Percentiles rank a stretch among this genome's conserved stretches.
Evolutionary conservation across 2,329 filamentous ascomycete species (phyloP).

Genomic region (Aphanocladium album): DNA sequence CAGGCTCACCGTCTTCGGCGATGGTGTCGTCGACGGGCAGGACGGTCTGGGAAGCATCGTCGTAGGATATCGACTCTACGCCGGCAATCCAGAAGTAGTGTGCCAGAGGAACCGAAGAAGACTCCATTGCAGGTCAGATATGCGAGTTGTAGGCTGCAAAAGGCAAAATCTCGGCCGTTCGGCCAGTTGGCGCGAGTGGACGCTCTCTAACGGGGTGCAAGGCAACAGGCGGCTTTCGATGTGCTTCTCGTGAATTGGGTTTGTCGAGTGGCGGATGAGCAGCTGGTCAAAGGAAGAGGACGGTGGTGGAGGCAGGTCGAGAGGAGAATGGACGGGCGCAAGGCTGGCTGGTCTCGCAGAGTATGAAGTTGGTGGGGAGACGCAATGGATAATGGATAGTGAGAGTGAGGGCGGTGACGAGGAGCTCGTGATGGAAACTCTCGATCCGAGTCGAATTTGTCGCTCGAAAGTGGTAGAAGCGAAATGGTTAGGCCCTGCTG

Average conservation of each 20-base stretch:
- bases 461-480: slow-evolving; percentile 3
- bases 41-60: slow-evolving; percentile 40
- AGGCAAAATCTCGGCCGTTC: not conserved
- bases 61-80: slow-evolving; percentile 62
- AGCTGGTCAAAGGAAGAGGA: not conserved
- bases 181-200: slow-evolving; percentile 1
- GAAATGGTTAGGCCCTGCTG: slow-evolving; percentile 1
- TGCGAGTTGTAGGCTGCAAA: not conserved
- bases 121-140: slow-evolving; percentile 51
- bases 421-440: not conserved
- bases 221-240: not conserved
- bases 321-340: not conserved
- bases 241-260: not conserved
- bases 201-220: not conserved
- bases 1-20: slow-evolving; percentile 56
- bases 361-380: not conserved
- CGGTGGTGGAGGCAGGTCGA: not conserved
- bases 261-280: not conserved
- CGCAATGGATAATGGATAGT: not conserved
- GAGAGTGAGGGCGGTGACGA: not conserved
- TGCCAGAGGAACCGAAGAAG: slow-evolving; percentile 59
- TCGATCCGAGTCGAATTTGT: not conserved
- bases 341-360: not conserved
- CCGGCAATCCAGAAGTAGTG: slow-evolving; percentile 75
- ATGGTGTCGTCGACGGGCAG: slow-evolving; percentile 53